phyloP scores from a whole-genome alignment of 1,139 yeast species.

The Blastobotrys buckinghamii region DNA sequence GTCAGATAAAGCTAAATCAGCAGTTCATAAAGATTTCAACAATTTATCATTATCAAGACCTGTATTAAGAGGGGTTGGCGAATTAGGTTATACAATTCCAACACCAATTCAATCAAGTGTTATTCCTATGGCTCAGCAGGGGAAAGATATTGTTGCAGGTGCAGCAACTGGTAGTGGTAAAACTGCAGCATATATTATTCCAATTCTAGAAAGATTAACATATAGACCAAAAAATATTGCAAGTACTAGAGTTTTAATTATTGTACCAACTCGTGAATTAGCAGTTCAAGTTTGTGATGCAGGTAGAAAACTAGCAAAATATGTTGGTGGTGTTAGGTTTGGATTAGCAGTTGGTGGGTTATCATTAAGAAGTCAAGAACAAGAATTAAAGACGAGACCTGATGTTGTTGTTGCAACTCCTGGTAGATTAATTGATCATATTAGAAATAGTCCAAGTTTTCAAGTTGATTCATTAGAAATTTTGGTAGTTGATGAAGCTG shows the following conservation, averaged over 20 bases:
- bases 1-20: constrained; percentile 33
- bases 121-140: constrained; percentile 86
- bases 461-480: constrained; percentile 88
- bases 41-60: constrained; percentile 84
- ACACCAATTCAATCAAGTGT: constrained; percentile 93
- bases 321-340: constrained; percentile 65
- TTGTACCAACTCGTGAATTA: constrained; percentile 96
- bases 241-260: constrained; percentile 81
- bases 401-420: constrained; percentile 97
- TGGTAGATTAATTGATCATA: constrained; percentile 94
- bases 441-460: constrained; percentile 90
- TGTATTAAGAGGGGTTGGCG: constrained; percentile 70
- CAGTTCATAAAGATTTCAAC: constrained; percentile 61
- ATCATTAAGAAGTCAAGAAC: constrained; percentile 91
- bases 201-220: constrained; percentile 84
- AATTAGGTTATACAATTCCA: constrained; percentile 76
- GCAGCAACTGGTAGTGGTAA: constrained; percentile 99
- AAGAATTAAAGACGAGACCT: constrained; percentile 83
- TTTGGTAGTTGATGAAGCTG: constrained; percentile 94
- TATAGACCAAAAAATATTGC: constrained; percentile 83
- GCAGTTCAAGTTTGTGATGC: constrained; percentile 96
- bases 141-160: constrained; percentile 97
- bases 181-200: constrained; percentile 96
- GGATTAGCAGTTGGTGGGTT: constrained; percentile 98
- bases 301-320: constrained; percentile 77